A percentile compares a stretch with the other conserved stretches of the same genome.
Conservation (phyloP, 2,329 filamentous ascomycete species). For the Microascus cirrosus region DNA sequence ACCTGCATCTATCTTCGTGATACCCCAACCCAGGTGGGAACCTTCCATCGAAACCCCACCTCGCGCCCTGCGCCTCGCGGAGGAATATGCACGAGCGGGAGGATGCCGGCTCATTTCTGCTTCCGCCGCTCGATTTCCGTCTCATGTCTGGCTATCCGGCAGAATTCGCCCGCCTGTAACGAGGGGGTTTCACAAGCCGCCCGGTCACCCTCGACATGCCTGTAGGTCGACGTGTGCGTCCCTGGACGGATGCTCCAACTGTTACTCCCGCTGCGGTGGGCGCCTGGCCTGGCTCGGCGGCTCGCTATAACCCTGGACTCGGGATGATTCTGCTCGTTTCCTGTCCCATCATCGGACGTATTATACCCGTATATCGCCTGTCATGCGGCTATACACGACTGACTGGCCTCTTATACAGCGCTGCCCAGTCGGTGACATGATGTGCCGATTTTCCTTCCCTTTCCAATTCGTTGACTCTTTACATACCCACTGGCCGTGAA, state of each 20-base stretch:
- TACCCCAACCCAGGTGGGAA: not conserved
- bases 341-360: not conserved
- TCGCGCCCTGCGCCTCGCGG: not conserved
- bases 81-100: not conserved
- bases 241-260: not conserved
- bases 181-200: constrained; percentile 3
- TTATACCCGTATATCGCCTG: not conserved
- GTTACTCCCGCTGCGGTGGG: not conserved
- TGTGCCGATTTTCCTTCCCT: not conserved
- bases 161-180: constrained; percentile 6
- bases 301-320: not conserved
- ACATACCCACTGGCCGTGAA: too few species aligned
- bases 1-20: not conserved
- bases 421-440: not conserved
- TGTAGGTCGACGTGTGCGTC: not conserved
- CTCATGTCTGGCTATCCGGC: not conserved
- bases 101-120: not conserved
- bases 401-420: constrained; percentile 1
- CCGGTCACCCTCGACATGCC: not conserved
- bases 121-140: not conserved
- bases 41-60: not conserved
- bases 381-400: constrained; percentile 4
- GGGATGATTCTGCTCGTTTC: not conserved
- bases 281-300: not conserved
- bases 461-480: not conserved